A percentile compares a stretch with the other conserved stretches of the same genome.
Evolutionary conservation across 2,329 filamentous ascomycete species (phyloP).

Genomic region (Exophiala aquamarina): DNA sequence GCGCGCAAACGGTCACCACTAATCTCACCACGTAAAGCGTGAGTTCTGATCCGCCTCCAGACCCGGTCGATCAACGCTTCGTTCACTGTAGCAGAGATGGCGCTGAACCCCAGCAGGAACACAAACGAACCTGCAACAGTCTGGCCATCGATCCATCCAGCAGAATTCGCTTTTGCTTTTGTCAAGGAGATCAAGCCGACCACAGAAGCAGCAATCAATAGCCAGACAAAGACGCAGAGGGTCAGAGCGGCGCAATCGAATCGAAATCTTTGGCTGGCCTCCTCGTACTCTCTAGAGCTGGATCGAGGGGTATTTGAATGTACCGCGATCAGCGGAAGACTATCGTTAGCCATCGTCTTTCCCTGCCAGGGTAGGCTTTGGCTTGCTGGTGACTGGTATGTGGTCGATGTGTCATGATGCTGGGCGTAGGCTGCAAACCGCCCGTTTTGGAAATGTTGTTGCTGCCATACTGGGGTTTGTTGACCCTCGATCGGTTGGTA

Average conservation of each 20-base stretch:
- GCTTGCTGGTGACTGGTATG: too few species aligned
- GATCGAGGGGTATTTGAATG: too few species aligned
- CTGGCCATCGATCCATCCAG: neutral
- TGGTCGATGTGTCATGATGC: too few species aligned
- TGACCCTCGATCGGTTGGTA: too few species aligned
- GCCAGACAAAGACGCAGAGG: neutral
- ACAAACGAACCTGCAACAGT: neutral
- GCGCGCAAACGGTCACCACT: neutral
- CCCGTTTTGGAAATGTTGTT: too few species aligned
- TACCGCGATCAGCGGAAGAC: too few species aligned
- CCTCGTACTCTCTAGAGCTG: too few species aligned
- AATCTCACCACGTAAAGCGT: neutral
- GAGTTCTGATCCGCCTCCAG: neutral
- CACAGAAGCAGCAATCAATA: neutral
- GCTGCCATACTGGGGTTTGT: too few species aligned
- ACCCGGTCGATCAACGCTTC: neutral
- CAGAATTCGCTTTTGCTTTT: neutral
- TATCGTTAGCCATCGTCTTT: too few species aligned
- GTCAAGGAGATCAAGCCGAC: neutral
- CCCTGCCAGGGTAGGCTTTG: too few species aligned
- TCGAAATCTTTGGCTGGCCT: neutral
- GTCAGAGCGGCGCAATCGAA: neutral
- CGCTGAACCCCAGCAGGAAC: neutral
- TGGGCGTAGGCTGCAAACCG: too few species aligned
- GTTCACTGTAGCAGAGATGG: neutral